Evolutionary conservation across 2,329 filamentous ascomycete species (phyloP).

Genomic region (Nemania abortiva): DNA sequence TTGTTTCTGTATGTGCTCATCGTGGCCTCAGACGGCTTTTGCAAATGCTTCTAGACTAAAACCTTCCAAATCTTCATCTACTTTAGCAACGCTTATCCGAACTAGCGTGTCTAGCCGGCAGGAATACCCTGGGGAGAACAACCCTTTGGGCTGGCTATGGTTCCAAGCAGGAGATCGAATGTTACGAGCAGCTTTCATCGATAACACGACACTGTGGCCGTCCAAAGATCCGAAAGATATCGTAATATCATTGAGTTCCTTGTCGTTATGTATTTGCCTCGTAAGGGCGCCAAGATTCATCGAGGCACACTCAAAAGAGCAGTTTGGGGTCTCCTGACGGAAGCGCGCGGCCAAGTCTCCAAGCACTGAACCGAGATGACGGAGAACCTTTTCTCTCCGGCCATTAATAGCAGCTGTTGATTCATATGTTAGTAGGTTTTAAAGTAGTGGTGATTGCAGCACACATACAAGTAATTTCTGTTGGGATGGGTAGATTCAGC

Average conservation of each 20-base stretch:
- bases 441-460: background rate
- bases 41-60: too few species aligned
- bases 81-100: too few species aligned
- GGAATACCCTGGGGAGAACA: too few species aligned
- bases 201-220: background rate
- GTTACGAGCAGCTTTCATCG: background rate
- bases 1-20: too few species aligned
- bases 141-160: too few species aligned
- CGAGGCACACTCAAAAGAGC: constrained; percentile 17
- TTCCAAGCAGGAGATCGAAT: background rate
- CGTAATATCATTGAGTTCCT: background rate
- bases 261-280: background rate
- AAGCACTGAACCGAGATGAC: background rate
- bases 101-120: too few species aligned
- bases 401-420: background rate
- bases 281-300: constrained; percentile 18
- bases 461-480: background rate
- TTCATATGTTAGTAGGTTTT: background rate
- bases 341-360: background rate
- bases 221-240: background rate
- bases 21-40: too few species aligned
- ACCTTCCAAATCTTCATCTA: too few species aligned
- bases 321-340: background rate
- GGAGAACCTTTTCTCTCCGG: background rate
- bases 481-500: constrained; percentile 22